Conservation (phyloP, 352 stramenopile species). For the Pythium dissotocum region DNA sequence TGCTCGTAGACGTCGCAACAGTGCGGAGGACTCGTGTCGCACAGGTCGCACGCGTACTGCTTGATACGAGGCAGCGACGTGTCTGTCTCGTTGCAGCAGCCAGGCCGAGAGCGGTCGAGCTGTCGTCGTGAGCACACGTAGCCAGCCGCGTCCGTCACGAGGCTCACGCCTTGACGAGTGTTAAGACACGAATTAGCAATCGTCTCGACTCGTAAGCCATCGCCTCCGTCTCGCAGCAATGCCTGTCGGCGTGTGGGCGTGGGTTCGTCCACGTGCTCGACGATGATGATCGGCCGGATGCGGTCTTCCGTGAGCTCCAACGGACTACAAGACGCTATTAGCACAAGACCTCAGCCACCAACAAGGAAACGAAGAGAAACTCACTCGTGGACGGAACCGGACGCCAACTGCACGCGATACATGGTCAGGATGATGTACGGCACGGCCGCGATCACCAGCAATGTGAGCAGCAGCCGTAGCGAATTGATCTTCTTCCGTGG, state of each 20-base stretch:
- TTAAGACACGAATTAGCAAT: constrained; percentile 46
- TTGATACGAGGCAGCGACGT: constrained; percentile 50
- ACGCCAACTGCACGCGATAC: constrained; percentile 29
- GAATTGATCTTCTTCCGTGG: constrained; percentile 38
- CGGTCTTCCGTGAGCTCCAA: constrained; percentile 53
- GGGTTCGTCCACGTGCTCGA: constrained; percentile 37
- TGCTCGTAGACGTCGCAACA: constrained; percentile 71
- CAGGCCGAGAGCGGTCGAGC: constrained; percentile 35
- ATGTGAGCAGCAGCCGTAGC: constrained; percentile 41
- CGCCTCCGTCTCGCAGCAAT: constrained; percentile 47
- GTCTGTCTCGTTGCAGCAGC: constrained; percentile 67
- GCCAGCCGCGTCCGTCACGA: constrained; percentile 61
- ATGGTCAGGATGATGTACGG: constrained; percentile 51
- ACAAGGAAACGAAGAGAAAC: background rate
- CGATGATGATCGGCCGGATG: constrained; percentile 65
- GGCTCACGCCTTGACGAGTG: constrained; percentile 47
- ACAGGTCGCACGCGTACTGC: constrained; percentile 63
- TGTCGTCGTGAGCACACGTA: constrained; percentile 56
- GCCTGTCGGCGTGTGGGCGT: constrained; percentile 39
- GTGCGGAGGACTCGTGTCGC: constrained; percentile 65
- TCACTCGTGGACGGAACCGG: constrained; percentile 5
- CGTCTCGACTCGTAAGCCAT: constrained; percentile 46
- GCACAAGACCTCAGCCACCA: background rate
- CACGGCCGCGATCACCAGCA: constrained; percentile 41
- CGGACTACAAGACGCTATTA: constrained; percentile 22